Evolutionary conservation across 345 rosid genomes (phyloP).

Genomic region (Aegle marmelos): DNA sequence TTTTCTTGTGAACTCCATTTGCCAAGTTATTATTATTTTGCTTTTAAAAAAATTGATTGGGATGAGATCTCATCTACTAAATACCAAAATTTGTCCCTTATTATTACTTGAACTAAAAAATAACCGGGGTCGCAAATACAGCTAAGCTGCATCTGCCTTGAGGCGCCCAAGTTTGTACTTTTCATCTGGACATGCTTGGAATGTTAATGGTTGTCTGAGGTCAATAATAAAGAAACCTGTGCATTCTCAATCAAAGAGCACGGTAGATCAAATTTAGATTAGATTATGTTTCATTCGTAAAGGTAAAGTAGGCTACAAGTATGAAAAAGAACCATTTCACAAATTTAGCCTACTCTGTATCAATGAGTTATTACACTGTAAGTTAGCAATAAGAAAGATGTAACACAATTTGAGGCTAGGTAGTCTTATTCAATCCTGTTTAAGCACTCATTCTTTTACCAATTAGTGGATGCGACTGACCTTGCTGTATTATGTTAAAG

Average conservation of each 20-base stretch:
- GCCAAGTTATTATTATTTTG: not conserved
- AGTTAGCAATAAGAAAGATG: not conserved
- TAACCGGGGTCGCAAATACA: too few relatives aligned
- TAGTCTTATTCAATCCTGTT: not conserved
- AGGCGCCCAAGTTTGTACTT: too few relatives aligned
- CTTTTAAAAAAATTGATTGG: too few relatives aligned
- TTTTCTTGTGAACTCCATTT: constrained; percentile 13
- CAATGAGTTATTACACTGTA: not conserved
- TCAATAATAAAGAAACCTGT: too few relatives aligned
- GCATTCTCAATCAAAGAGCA: too few relatives aligned
- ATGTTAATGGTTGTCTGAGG: too few relatives aligned
- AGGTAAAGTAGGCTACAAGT: not conserved
- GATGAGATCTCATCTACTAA: too few relatives aligned
- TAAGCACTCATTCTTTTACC: too few relatives aligned
- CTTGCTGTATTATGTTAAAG: not conserved
- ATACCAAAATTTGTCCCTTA: too few relatives aligned
- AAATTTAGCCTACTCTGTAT: not conserved
- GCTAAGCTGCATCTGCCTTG: too few relatives aligned
- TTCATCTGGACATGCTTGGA: not conserved
- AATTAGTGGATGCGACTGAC: not conserved
- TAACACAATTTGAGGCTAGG: not conserved
- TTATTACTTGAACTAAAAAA: too few relatives aligned
- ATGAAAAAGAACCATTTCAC: not conserved
- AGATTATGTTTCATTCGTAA: not conserved
- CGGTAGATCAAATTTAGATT: too few relatives aligned